Evolutionary conservation across 2,329 filamentous ascomycete species (phyloP), one percentile per base, ranked within the genome.

Genomic region (Exophiala mesophila): DNA sequence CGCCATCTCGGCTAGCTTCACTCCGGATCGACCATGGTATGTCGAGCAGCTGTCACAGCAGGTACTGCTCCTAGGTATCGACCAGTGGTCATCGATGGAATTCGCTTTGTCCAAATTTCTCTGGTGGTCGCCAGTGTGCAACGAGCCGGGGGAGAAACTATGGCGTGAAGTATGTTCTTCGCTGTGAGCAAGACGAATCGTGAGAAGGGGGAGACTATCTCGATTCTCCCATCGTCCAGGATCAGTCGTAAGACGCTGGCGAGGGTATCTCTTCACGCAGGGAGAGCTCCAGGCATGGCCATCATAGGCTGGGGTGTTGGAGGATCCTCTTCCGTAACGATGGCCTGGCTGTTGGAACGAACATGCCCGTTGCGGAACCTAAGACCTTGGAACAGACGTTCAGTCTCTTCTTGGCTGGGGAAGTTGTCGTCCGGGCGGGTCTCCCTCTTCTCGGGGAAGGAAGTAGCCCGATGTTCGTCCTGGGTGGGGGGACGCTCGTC

Each of bases 361-460:
- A 40, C 33, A 32, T 38, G 37, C 17, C 39, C 45, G 9, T 28
- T 33, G 24, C 50, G 45, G 31, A 33, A 41, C 39, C 50, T 44
- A 24, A 53, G 38, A 15, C 47, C 47, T 35, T 50, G 39, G 17
- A 50, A 51, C 15, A 53, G 41, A 20, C 34, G 44, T 15, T 56
- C 53, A 9, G 53, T 49, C 34, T 54, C 53, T 41, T 56, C 52
- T 34, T 56, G 53, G 26, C 47, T 43, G 3, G 52, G 53, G n/a
- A 54, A 53, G 19, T 40, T 51, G 24, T 65, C 59, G 2, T 53
- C 36, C 17, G 42, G 17, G 16, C 31, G 37, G 16, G 30, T 12
- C 4, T 51, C 45, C 33, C 41, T 45, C 15, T 33, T 41, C 19
- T 43, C 39, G n/a, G 43, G 26, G 17, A 41, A 51, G 7, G 48